Conservation (phyloP, 2,329 filamentous ascomycete genomes). For the Fusarium pseudoanthophilum region DNA sequence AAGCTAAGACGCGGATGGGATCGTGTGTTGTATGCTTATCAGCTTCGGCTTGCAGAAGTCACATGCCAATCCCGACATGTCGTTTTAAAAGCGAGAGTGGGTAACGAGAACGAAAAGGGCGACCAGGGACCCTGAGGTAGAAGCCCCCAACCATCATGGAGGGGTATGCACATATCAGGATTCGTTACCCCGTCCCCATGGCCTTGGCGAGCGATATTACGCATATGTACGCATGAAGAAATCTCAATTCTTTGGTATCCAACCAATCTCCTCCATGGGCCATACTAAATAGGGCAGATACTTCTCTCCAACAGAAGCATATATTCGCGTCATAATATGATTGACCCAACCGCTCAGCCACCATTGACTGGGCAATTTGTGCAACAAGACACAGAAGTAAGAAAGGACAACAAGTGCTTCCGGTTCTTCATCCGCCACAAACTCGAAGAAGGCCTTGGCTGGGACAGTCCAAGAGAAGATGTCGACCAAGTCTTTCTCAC, state of each 20-base stretch:
- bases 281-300: neutral
- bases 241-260: neutral
- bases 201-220: neutral
- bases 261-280: neutral
- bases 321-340: neutral
- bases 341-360: neutral
- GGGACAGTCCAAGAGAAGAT: neutral
- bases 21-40: neutral
- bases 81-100: neutral
- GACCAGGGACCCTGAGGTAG: neutral
- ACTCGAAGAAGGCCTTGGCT: neutral
- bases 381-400: neutral
- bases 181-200: neutral
- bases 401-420: neutral
- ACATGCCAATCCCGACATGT: neutral
- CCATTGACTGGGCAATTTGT: neutral
- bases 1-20: fast-evolving
- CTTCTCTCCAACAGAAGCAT: neutral
- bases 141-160: neutral
- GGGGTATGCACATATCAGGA: neutral
- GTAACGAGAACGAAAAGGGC: neutral
- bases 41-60: neutral
- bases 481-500: neutral
- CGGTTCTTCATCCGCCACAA: neutral
- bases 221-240: neutral